Evolutionary conservation across 768 basidiomycete species (phyloP).

Genomic region (Suillus weaverae): DNA sequence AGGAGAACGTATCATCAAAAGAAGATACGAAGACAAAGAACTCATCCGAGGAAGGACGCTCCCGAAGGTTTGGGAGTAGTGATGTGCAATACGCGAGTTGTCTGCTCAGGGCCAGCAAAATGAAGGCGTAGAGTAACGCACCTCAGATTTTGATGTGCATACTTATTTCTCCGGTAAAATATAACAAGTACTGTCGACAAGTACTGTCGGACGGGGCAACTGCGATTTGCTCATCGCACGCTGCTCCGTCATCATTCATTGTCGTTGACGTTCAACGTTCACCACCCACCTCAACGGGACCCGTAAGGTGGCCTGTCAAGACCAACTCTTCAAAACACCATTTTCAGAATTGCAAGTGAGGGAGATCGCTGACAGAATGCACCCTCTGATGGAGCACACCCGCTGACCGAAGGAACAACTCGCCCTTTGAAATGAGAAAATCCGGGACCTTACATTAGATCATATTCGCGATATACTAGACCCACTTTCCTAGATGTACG

Average conservation of each 20-base stretch:
- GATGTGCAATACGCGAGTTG: not conserved
- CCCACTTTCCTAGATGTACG: not conserved
- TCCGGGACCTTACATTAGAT: not conserved
- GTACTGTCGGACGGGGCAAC: not conserved
- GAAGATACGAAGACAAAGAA: conserved; percentile 53
- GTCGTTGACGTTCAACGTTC: not conserved
- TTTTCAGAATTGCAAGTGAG: not conserved
- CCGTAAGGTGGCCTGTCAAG: not conserved
- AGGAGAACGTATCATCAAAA: conserved; percentile 76
- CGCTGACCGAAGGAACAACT: not conserved
- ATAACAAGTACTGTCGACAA: not conserved
- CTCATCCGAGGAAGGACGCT: conserved; percentile 59
- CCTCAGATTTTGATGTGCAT: not conserved
- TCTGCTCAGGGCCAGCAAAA: not conserved
- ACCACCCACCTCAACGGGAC: not conserved
- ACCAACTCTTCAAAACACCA: not conserved
- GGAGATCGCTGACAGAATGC: not conserved
- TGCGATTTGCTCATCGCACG: not conserved
- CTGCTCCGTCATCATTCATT: not conserved
- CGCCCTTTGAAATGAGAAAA: not conserved
- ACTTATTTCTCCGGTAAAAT: not conserved
- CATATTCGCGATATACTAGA: not conserved
- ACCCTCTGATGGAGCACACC: not conserved
- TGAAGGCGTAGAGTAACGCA: not conserved
- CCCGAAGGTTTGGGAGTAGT: conserved; percentile 45